Conservation (phyloP, 2,329 filamentous ascomycete species). For the Trichoderma sp. region DNA sequence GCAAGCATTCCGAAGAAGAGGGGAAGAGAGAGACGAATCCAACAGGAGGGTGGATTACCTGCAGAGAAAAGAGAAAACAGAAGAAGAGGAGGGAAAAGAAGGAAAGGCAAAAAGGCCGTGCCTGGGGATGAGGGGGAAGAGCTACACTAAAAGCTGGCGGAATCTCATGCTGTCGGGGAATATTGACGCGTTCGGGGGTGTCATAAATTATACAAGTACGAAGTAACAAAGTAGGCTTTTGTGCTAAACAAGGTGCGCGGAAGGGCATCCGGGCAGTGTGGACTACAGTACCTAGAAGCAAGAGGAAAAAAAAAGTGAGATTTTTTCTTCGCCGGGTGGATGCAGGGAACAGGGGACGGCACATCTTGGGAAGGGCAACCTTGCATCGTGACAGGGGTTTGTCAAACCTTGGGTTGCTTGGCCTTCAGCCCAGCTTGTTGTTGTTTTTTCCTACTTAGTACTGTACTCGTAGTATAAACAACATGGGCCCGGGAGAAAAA, state of each 20-base stretch:
- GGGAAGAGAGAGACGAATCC: neutral
- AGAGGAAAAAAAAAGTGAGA: neutral
- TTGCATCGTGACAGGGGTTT: conserved; percentile 17
- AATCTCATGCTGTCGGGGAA: conserved; percentile 11
- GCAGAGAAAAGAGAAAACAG: neutral
- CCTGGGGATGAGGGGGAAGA: conserved; percentile 7
- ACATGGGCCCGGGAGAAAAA: neutral
- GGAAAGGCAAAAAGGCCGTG: neutral
- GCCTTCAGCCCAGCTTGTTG: conserved; percentile 17
- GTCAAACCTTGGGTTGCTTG: conserved; percentile 2
- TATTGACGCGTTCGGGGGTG: neutral
- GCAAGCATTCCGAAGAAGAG: neutral
- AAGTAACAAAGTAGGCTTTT: neutral
- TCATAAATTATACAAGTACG: neutral
- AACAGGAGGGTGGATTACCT: conserved; percentile 6
- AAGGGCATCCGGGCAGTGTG: conserved; percentile 10
- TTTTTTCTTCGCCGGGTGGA: conserved; percentile 10
- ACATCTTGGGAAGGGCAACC: conserved; percentile 18
- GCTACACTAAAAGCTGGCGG: conserved; percentile 16
- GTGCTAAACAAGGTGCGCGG: conserved; percentile 9
- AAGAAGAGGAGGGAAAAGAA: neutral
- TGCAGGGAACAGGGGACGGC: conserved; percentile 19
- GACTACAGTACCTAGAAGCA: neutral
- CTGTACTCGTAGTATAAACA: neutral
- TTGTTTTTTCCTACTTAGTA: neutral